A percentile compares a stretch with the other conserved stretches of the same genome.
phyloP scores from a whole-genome alignment of 2,329 filamentous ascomycete genomes.

The Sporothrix brunneoviolacea region DNA sequence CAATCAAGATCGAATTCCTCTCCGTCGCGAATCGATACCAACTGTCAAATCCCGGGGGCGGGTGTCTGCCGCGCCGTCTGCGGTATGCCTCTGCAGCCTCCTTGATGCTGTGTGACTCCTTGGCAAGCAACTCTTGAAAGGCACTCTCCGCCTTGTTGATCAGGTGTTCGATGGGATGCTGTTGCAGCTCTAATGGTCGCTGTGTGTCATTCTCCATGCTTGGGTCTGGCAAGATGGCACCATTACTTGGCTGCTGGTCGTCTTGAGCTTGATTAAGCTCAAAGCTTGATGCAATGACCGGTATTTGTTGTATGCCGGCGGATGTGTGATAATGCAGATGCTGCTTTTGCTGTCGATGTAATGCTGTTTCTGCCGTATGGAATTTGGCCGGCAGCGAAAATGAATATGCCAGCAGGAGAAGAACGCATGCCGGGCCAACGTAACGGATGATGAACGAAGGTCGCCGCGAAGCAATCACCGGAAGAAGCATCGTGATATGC shows the following conservation, averaged over 20 bases:
- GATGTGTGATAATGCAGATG: slow-evolving; percentile 3
- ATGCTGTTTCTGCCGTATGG: background rate
- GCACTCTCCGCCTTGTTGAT: slow-evolving; percentile 39
- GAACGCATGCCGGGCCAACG: slow-evolving; percentile 27
- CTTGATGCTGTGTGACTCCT: slow-evolving; percentile 41
- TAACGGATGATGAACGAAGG: slow-evolving; percentile 34
- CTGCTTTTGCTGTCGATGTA: slow-evolving; percentile 1
- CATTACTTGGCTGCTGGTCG: background rate
- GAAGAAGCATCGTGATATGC: slow-evolving; percentile 27
- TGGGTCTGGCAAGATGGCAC: too few species aligned
- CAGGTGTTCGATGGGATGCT: slow-evolving; percentile 45
- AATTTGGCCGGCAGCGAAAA: slow-evolving; percentile 17
- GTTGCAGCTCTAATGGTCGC: background rate
- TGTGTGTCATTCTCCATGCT: background rate
- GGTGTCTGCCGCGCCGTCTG: slow-evolving; percentile 49
- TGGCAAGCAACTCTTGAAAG: slow-evolving; percentile 36
- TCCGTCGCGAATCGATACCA: slow-evolving; percentile 51
- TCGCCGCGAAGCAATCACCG: slow-evolving; percentile 33
- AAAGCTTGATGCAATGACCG: background rate
- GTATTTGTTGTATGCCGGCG: background rate
- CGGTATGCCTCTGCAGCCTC: slow-evolving; percentile 51
- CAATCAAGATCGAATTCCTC: slow-evolving; percentile 49
- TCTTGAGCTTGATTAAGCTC: too few species aligned
- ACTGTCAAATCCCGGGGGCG: slow-evolving; percentile 56
- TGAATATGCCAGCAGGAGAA: slow-evolving; percentile 30